Evolutionary conservation across 148 eudicot species (phyloP).

Genomic region (Talinum fruticosum): DNA sequence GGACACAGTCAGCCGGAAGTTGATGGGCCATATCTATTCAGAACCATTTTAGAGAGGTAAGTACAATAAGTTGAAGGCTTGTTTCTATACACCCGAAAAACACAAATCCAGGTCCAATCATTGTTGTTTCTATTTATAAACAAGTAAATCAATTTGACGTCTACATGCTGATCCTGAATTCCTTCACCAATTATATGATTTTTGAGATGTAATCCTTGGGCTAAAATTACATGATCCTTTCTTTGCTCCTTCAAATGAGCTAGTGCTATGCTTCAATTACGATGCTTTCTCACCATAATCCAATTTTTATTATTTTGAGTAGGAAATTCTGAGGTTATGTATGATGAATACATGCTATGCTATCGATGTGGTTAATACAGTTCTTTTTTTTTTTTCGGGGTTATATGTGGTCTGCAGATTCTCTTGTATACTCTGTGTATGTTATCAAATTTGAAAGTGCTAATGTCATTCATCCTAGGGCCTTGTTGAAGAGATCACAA

Average conservation of each 20-base stretch:
- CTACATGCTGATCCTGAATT: neutral
- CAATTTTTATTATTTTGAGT: neutral
- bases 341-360: neutral
- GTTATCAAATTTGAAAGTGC: neutral
- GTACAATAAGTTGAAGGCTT: neutral
- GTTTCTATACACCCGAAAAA: too few relatives aligned
- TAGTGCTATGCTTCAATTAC: neutral
- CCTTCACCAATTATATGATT: neutral
- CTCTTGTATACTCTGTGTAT: neutral
- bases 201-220: neutral
- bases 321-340: neutral
- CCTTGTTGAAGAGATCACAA: slow-evolving; percentile 20
- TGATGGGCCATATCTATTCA: neutral
- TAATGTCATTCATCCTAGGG: slow-evolving; percentile 11
- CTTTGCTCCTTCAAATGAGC: neutral
- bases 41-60: neutral
- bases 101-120: too few relatives aligned
- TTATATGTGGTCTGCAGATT: too few relatives aligned
- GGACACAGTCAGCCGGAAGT: neutral
- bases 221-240: neutral
- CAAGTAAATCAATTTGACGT: neutral
- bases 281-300: neutral
- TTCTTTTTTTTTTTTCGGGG: too few relatives aligned
- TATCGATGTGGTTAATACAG: neutral
- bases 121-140: neutral